phyloP scores from a whole-genome alignment of 495 filamentous ascomycete species.

The Rostrohypoxylon terebratum region DNA sequence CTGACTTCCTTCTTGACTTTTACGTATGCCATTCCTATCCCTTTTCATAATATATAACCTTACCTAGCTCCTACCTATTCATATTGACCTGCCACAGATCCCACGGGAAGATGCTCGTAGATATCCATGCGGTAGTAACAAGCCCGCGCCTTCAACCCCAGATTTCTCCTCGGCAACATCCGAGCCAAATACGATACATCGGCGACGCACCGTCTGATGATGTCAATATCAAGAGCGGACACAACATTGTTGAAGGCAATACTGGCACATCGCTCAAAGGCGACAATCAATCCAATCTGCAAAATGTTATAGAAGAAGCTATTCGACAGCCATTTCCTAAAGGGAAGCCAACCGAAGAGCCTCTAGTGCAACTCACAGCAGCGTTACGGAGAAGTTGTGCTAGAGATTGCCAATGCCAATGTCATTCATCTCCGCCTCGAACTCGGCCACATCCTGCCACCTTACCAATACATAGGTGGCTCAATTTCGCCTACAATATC shows the following conservation, averaged over 20 bases:
- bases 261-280: not conserved
- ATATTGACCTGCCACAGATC: conserved; percentile 9
- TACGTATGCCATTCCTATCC: not conserved
- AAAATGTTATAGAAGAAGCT: not conserved
- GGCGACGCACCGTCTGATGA: not conserved
- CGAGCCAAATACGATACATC: not conserved
- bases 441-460: not conserved
- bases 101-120: conserved; percentile 22
- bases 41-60: not conserved
- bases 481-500: conserved; percentile 27
- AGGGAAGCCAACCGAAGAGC: not conserved
- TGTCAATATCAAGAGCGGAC: not conserved
- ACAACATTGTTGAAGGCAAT: not conserved
- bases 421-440: conserved; percentile 26
- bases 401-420: conserved; percentile 23
- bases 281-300: not conserved
- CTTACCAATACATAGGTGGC: conserved; percentile 22
- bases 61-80: not conserved
- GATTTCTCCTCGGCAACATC: not conserved
- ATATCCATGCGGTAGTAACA: conserved; percentile 15
- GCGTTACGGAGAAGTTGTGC: conserved; percentile 14
- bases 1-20: conserved; percentile 1
- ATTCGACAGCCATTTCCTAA: too few relatives aligned
- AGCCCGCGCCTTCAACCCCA: not conserved
- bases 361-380: conserved; percentile 20